Percentiles rank a stretch among this genome's conserved stretches.
Conservation (phyloP, 1,284 basidiomycete species). For the Phaffia rhodozyma region DNA sequence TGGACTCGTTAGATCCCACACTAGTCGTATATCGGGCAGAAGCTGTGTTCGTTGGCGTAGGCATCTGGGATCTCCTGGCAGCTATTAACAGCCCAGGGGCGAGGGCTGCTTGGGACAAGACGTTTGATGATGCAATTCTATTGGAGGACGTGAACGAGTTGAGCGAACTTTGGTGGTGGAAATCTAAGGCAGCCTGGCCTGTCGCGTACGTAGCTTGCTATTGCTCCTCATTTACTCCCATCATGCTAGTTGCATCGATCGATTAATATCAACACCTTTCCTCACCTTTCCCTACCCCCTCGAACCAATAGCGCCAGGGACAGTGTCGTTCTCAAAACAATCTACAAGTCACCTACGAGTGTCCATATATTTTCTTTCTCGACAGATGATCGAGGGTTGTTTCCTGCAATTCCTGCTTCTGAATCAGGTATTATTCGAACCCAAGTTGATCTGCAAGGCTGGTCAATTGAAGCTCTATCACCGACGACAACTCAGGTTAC, state of each 20-base stretch:
- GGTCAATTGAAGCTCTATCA: constrained; percentile 90
- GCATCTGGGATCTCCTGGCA: constrained; percentile 91
- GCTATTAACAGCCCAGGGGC: constrained; percentile 75
- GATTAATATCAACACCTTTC: not conserved
- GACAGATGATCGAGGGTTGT: constrained; percentile 73
- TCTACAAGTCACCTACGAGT: constrained; percentile 91
- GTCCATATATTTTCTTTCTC: constrained; percentile 96
- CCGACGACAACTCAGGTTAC: constrained; percentile 92
- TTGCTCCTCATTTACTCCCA: constrained; percentile 3
- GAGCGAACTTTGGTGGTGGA: constrained; percentile 83
- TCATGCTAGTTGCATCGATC: not conserved
- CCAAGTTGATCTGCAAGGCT: constrained; percentile 90
- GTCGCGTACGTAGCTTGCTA: constrained; percentile 51
- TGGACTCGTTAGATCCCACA: constrained; percentile 95
- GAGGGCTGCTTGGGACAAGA: constrained; percentile 76
- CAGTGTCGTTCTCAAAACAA: constrained; percentile 78
- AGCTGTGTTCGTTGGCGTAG: constrained; percentile 92
- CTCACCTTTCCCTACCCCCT: not conserved
- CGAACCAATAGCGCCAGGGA: constrained; percentile 64
- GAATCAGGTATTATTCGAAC: constrained; percentile 75
- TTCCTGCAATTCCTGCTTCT: constrained; percentile 60
- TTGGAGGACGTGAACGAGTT: constrained; percentile 86
- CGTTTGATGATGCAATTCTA: constrained; percentile 69
- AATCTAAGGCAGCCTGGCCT: constrained; percentile 80
- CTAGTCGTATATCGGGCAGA: constrained; percentile 92